Conservation (phyloP, 805 yeast species). For the Saccharomyces eubayanus region DNA sequence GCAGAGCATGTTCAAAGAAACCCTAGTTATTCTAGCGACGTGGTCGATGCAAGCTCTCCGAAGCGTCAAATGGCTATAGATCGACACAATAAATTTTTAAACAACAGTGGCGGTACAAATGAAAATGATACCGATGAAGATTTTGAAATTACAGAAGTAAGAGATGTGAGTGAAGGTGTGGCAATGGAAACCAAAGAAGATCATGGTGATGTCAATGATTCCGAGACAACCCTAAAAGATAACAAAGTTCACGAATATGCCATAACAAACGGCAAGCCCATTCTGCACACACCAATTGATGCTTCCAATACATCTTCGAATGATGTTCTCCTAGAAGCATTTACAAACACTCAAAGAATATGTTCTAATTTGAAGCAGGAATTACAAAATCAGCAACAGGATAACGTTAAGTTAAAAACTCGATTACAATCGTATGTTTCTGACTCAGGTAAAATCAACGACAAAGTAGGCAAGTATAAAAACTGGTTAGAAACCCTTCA, state of each 20-base stretch:
- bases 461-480: conserved; percentile 19
- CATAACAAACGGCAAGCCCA: not conserved
- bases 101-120: not conserved
- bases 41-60: not conserved
- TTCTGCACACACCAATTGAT: not conserved
- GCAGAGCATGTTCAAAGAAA: not conserved
- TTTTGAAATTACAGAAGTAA: conserved; percentile 36
- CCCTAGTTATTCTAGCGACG: not conserved
- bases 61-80: not conserved
- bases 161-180: conserved; percentile 16
- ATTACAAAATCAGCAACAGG: conserved; percentile 24
- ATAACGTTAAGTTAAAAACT: conserved; percentile 21
- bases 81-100: not conserved
- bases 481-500: conserved; percentile 18
- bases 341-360: conserved; percentile 33
- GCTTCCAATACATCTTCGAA: conserved; percentile 20
- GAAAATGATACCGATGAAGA: conserved; percentile 26
- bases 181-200: not conserved
- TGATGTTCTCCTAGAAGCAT: conserved; percentile 34
- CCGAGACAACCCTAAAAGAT: conserved; percentile 26
- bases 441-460: conserved; percentile 17
- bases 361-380: conserved; percentile 30
- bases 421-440: conserved; percentile 18
- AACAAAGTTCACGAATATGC: not conserved
- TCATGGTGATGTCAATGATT: not conserved